Conservation (phyloP, 108 stramenopile species). For the Phaeodactylum tricornutum region DNA sequence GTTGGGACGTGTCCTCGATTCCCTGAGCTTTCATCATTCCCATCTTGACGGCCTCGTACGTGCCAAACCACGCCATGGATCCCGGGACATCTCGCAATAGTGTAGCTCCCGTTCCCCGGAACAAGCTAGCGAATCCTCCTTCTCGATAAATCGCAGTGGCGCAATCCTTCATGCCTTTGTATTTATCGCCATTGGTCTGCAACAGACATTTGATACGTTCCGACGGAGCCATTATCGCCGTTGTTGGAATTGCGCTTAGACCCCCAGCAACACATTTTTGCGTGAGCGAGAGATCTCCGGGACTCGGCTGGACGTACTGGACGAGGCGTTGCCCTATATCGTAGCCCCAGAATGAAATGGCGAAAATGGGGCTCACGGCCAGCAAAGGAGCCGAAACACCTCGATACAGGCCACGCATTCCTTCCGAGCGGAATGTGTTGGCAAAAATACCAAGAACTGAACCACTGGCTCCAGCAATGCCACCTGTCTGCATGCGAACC, state of each 20-base stretch:
- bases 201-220: slow-evolving; percentile 84
- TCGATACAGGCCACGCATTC: slow-evolving; percentile 65
- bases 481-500: slow-evolving; percentile 78
- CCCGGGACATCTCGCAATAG: slow-evolving; percentile 75
- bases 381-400: slow-evolving; percentile 76
- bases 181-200: slow-evolving; percentile 40
- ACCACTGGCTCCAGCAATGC: slow-evolving; percentile 3
- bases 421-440: slow-evolving; percentile 50
- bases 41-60: slow-evolving; percentile 65
- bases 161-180: slow-evolving; percentile 71
- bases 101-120: slow-evolving; percentile 64
- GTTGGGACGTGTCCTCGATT: slow-evolving; percentile 46
- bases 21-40: slow-evolving; percentile 51
- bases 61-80: slow-evolving; percentile 74
- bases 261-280: slow-evolving; percentile 65
- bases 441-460: slow-evolving; percentile 57
- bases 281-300: slow-evolving; percentile 18
- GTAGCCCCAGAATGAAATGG: slow-evolving; percentile 83
- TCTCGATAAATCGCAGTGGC: slow-evolving; percentile 34
- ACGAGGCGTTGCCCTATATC: slow-evolving; percentile 62
- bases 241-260: slow-evolving; percentile 64
- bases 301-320: slow-evolving; percentile 5
- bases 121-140: slow-evolving; percentile 65
- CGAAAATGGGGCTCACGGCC: slow-evolving; percentile 74
- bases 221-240: slow-evolving; percentile 65